Percentiles rank a stretch among this genome's conserved stretches.
These are phyloP conservation scores for Cochlearia excelsa DNA, from an alignment of 345 rosid species.

Conservation along the genomic window DNA sequence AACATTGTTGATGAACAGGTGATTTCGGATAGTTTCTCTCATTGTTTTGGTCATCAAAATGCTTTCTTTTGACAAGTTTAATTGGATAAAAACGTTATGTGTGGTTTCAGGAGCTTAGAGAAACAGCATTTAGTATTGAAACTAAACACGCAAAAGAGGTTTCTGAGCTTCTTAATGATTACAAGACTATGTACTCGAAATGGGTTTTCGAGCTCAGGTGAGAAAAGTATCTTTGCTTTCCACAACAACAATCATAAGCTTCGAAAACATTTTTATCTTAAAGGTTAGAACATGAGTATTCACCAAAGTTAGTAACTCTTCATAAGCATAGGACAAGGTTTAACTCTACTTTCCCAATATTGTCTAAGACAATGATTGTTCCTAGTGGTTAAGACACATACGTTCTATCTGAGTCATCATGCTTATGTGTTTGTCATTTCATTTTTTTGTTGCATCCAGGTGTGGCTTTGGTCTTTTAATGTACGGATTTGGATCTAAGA, in stretches of 20 bases:
- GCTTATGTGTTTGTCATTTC: background rate
- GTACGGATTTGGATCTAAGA: conserved; percentile 97
- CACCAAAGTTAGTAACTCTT: conserved; percentile 3
- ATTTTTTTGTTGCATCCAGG: conserved; percentile 38
- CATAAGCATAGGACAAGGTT: conserved; percentile 3
- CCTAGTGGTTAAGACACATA: background rate
- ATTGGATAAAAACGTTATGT: background rate
- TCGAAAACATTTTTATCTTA: background rate
- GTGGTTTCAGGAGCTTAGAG: conserved; percentile 61
- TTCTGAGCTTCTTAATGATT: conserved; percentile 46
- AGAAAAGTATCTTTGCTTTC: conserved; percentile 25
- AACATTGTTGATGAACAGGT: conserved; percentile 82
- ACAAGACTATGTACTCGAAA: conserved; percentile 57
- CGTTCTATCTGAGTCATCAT: background rate
- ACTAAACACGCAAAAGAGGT: conserved; percentile 69
- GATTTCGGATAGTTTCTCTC: background rate
- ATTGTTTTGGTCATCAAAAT: background rate
- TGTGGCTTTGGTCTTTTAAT: conserved; percentile 86
- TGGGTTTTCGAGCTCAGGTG: conserved; percentile 82
- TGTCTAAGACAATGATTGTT: conserved; percentile 4
- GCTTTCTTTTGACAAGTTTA: background rate
- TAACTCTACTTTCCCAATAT: background rate
- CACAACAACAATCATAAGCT: too few relatives aligned
- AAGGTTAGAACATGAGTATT: conserved; percentile 7
- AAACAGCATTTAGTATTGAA: conserved; percentile 47